Percentiles rank a stretch among this genome's conserved stretches.
These are phyloP conservation scores for Chaetoceros tenuissimus DNA, from an alignment of 108 stramenopile genomes.

Conservation along the genomic window DNA sequence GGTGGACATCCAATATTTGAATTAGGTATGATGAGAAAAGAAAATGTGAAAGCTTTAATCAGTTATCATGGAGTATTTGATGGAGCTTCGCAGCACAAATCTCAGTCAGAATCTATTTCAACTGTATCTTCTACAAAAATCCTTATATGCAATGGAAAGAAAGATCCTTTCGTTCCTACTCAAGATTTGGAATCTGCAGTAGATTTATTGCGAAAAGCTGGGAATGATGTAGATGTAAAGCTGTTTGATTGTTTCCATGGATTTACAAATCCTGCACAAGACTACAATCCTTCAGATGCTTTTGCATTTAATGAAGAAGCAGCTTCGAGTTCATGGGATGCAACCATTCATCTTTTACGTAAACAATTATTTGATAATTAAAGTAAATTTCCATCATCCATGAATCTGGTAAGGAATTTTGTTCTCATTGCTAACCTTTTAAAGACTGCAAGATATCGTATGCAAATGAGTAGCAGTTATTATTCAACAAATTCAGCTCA, in stretches of 20 bases:
- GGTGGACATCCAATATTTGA: slow-evolving; percentile 62
- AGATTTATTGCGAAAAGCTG: slow-evolving; percentile 13
- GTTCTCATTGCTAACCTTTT: too few relatives aligned
- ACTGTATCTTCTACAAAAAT: slow-evolving; percentile 9
- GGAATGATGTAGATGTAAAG: slow-evolving; percentile 17
- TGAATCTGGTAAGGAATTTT: too few relatives aligned
- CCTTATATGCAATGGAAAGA: slow-evolving; percentile 46
- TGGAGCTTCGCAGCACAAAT: slow-evolving; percentile 10
- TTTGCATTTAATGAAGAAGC: slow-evolving; percentile 48
- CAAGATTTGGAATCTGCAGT: slow-evolving; percentile 30
- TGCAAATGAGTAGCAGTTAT: neutral
- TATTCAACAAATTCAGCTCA: neutral
- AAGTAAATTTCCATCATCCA: too few relatives aligned
- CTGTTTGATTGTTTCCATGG: slow-evolving; percentile 51
- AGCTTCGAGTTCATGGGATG: too few relatives aligned
- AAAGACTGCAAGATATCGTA: neutral
- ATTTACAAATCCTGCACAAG: slow-evolving; percentile 75
- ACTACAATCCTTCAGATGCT: slow-evolving; percentile 41
- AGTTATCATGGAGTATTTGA: slow-evolving; percentile 74
- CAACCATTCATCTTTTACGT: too few relatives aligned
- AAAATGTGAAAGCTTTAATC: slow-evolving; percentile 30
- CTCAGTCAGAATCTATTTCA: neutral
- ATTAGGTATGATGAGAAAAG: slow-evolving; percentile 22
- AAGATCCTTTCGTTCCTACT: slow-evolving; percentile 53
- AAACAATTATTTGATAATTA: too few relatives aligned